Evolutionary conservation across 2,329 filamentous ascomycete species (phyloP), one percentile per base, ranked within the genome.

Genomic region (Phoma sp.): DNA sequence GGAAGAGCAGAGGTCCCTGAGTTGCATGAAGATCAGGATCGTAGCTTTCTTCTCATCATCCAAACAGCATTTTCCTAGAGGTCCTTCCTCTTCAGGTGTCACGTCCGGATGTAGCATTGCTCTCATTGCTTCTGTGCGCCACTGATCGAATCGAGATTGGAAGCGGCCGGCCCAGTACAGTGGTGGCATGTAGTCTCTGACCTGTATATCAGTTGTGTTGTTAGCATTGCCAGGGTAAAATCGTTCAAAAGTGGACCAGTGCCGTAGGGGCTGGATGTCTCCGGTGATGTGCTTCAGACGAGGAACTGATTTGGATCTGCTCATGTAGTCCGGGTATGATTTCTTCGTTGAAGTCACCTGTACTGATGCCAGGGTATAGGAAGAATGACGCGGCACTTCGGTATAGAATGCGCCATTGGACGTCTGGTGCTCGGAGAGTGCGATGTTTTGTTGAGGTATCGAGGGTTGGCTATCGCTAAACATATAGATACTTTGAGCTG

Each of bases 91-190:
- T 18, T 53, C 29, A 13, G 7, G 8, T 36, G 58, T 46, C 18
- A 60, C 37, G 0, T 42, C 27, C 10, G 63, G 52, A 38, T 68
- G 46, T 0, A 71, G 49, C 11, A 65, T 52, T 7, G 48, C 59
- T 25, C 52, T 47, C 64, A 71, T 69, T 11, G 67, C 69, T 47
- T 71, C 66, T 7, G 65, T 70, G 27, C 68, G 70, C 71, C 71
- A 74, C 38, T 66, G 65, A 51, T 74, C 71, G 42, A 62, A 69
- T 51, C 67, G 59, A 4, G 69, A 60, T 47, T 70, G 68, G 41
- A 74, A 72, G 7, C 71, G 63, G 7, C 70, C 71, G 5, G 71
- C 70, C 71, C 71, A 74, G 49, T 72, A 74, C 5, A 65, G 43
- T 2, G 62, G 55, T 33, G 69, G 69, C 70, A 72, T 72, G 18